Base-by-base conservation (phyloP, 129 eudicot genomes). In the Saussurea involucrata region DNA sequence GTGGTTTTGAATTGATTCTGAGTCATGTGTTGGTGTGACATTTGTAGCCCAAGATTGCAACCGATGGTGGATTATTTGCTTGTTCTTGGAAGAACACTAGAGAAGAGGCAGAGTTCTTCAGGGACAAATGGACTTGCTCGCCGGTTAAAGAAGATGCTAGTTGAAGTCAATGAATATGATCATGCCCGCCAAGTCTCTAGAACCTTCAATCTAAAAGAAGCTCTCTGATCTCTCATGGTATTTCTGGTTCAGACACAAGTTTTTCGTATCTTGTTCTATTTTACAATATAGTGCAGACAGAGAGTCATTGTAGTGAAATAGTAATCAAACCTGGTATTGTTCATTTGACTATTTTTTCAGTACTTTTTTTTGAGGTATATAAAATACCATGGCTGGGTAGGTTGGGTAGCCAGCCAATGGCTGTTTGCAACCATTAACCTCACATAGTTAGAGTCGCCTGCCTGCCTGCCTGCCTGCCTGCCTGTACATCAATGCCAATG, bases 101-200 rank as follows among this genome's bases (percentile, higher is more conserved):
- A 95, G 88, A 91, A 87, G 78, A 89, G 71, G 87, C 85, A 84
- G 66, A 76, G 34, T 27, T 74, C 82, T 21, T 44, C 78, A 20
- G 96, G 86, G 61, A 87, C 79, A 10, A 75, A 80, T 20, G 87
- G 80, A 33, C 90, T 95, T 42, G 98, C 95, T 66, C 92, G 97
- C 36, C 83, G 97, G 29, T 68, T 95, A 85, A 95, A 88, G 96
- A 95, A 87, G 88, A 84, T 95, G 98, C 92, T 95, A 36, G 97
- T 91, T 68, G 97, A 95, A 66, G 87, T 91, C 34, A 95, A 95
- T 28, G 90, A 91, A 70, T 95, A 95, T 21, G 98, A 95, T 76
- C 90, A 86, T 66, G 98, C 97, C 36, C 87, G 97, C 63, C 76
- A 82, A 20, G 69, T 95, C 4, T 89, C 87, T 7, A 89, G 89